Evolutionary conservation across 1,139 yeast species (phyloP).

Genomic region (Lodderomyces metapsilosis): DNA sequence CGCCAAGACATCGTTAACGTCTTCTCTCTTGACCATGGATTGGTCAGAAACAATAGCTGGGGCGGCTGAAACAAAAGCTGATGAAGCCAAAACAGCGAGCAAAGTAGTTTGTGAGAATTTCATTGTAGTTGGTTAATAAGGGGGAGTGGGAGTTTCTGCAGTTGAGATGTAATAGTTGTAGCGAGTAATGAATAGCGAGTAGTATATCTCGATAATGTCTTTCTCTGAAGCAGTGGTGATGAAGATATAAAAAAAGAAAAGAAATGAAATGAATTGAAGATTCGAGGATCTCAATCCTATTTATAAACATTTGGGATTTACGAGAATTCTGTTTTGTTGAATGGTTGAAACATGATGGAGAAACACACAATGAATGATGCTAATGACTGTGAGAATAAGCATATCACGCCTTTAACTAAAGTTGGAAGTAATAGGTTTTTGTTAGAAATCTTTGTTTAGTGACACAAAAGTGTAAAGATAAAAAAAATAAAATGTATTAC

Average conservation of each 20-base stretch:
- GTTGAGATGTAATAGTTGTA: background rate
- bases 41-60: constrained; percentile 27
- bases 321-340: background rate
- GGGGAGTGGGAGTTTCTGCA: background rate
- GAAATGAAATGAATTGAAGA: background rate
- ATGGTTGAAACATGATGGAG: background rate
- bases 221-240: background rate
- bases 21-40: constrained; percentile 37
- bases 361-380: background rate
- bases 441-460: background rate
- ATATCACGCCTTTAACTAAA: constrained; percentile 2
- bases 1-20: constrained; percentile 33
- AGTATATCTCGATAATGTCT: background rate
- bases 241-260: constrained; percentile 7
- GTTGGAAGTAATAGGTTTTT: background rate
- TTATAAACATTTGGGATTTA: background rate
- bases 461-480: background rate
- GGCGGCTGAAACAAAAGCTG: constrained; percentile 41
- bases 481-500: background rate
- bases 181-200: constrained; percentile 6
- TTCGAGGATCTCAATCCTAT: constrained; percentile 1
- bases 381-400: background rate
- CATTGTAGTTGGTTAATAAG: constrained; percentile 21
- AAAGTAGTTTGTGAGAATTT: constrained; percentile 44
- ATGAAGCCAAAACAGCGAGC: constrained; percentile 42